Evolutionary conservation across 176 grass and related monocot genomes (phyloP).

Genomic region (Hyparrhenia diplandra): DNA sequence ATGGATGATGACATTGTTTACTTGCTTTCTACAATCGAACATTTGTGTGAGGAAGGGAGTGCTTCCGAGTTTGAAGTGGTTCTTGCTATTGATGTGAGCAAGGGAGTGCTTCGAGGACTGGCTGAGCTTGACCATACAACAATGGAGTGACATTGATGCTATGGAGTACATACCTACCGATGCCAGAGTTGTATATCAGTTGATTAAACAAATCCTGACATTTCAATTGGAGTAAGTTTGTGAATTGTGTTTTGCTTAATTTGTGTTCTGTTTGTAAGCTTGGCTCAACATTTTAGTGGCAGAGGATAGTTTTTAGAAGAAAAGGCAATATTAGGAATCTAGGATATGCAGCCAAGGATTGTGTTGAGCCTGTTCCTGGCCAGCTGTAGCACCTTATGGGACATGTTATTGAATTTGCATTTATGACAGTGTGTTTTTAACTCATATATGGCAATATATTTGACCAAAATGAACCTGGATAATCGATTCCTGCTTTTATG

Average conservation of each 20-base stretch:
- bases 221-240: conserved; percentile 4
- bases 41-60: too few relatives aligned
- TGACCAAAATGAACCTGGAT: conserved; percentile 23
- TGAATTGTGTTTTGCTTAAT: background rate
- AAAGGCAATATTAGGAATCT: too few relatives aligned
- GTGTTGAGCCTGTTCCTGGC: too few relatives aligned
- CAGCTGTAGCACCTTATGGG: background rate
- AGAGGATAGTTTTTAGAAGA: too few relatives aligned
- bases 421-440: background rate
- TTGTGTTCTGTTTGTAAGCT: background rate
- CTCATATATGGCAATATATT: background rate
- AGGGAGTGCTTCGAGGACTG: too few relatives aligned
- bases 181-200: background rate
- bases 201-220: conserved; percentile 17
- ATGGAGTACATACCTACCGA: background rate
- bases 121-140: too few relatives aligned
- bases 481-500: conserved; percentile 9
- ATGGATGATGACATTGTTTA: too few relatives aligned
- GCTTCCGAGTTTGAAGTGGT: too few relatives aligned
- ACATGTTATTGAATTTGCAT: conserved; percentile 20
- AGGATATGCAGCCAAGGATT: too few relatives aligned
- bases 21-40: too few relatives aligned
- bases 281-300: background rate
- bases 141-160: conserved; percentile 2
- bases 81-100: too few relatives aligned